Evolutionary conservation across 2,329 filamentous ascomycete genomes (phyloP).

Genomic region (Nigrospora osmanthi): DNA sequence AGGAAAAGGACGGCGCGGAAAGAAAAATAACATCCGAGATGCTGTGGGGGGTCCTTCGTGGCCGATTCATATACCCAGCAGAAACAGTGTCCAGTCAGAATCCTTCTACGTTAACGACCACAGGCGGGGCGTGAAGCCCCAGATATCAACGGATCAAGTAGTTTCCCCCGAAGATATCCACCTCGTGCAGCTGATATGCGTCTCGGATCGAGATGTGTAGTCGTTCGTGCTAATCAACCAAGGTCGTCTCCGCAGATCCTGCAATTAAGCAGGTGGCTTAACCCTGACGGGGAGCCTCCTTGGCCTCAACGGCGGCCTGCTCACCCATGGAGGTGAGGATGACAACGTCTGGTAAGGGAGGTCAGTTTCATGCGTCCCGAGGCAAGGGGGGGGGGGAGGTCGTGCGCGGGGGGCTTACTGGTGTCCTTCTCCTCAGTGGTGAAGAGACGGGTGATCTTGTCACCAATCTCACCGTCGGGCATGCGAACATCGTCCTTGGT

Average conservation of each 20-base stretch:
- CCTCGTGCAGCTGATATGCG: conserved; percentile 4
- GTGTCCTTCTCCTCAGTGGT: conserved; percentile 79
- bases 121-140: conserved; percentile 21
- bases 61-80: conserved; percentile 28
- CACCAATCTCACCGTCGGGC: conserved; percentile 81
- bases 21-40: conserved; percentile 18
- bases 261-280: conserved; percentile 14
- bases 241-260: conserved; percentile 17
- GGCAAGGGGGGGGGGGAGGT: not conserved
- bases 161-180: conserved; percentile 14
- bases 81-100: conserved; percentile 37
- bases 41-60: conserved; percentile 18
- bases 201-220: conserved; percentile 3
- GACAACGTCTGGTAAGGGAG: conserved; percentile 60
- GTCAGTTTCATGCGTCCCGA: conserved; percentile 9
- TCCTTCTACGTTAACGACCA: conserved; percentile 31
- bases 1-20: conserved; percentile 20
- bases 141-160: conserved; percentile 19
- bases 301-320: conserved; percentile 84
- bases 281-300: conserved; percentile 65
- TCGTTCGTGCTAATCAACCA: conserved; percentile 6
- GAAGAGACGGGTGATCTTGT: conserved; percentile 80
- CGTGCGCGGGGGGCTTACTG: conserved; percentile 47
- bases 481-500: conserved; percentile 94
- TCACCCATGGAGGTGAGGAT: conserved; percentile 96